Percentiles rank a stretch among this genome's conserved stretches.
phyloP scores from a whole-genome alignment of 2,329 filamentous ascomycete species.

The Juglanconis sp. region DNA sequence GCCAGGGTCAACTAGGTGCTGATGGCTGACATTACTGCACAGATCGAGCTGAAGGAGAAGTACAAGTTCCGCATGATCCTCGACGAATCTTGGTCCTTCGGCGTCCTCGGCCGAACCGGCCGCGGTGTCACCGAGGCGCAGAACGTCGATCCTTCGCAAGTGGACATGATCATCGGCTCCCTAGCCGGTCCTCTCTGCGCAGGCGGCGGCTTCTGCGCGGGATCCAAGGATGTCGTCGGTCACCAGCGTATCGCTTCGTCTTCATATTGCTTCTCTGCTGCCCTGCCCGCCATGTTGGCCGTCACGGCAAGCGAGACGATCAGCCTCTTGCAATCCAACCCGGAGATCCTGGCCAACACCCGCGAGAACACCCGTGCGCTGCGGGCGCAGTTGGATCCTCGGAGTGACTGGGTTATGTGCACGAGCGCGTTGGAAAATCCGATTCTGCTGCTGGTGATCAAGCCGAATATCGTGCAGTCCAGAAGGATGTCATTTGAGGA shows the following conservation, averaged over 20 bases:
- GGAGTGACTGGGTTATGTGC: conserved; percentile 88
- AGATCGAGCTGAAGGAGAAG: conserved; percentile 88
- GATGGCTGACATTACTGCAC: neutral
- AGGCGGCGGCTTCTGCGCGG: conserved; percentile 93
- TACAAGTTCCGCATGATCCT: conserved; percentile 98
- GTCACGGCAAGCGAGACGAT: conserved; percentile 95
- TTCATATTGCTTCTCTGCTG: conserved; percentile 93
- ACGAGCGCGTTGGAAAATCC: conserved; percentile 83
- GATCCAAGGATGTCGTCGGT: conserved; percentile 85
- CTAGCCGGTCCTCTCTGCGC: conserved; percentile 86
- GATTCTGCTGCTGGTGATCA: conserved; percentile 77
- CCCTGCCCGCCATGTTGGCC: conserved; percentile 86
- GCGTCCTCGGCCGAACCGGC: conserved; percentile 85
- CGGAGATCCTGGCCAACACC: conserved; percentile 73
- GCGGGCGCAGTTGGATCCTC: conserved; percentile 82
- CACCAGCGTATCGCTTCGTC: conserved; percentile 92
- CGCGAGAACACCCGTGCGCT: conserved; percentile 85
- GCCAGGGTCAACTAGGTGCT: neutral
- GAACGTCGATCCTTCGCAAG: conserved; percentile 86
- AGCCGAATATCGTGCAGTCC: conserved; percentile 73
- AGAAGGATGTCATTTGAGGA: conserved; percentile 68
- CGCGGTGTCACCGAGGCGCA: conserved; percentile 93
- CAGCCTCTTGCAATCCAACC: conserved; percentile 78
- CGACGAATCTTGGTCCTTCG: conserved; percentile 97
- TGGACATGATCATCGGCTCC: conserved; percentile 97